Base-by-base conservation (phyloP, 345 rosid genomes). In the Eucalyptus globulus region DNA sequence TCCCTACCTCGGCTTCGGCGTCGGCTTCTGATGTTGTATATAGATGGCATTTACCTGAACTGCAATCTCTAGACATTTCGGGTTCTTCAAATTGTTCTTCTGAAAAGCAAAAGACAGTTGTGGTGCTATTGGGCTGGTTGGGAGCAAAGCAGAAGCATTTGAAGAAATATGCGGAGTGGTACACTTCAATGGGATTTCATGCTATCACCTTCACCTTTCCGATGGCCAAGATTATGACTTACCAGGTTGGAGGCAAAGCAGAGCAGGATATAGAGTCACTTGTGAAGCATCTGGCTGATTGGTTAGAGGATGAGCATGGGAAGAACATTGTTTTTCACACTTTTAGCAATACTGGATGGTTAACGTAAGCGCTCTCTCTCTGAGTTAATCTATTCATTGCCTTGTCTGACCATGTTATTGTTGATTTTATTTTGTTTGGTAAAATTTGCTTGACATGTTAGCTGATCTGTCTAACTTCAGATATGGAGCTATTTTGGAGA, bases 281-380 rank as follows among this genome's bases (percentile, higher is more conserved):
- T 91, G 99, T 95, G 89, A 93, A 95, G 91, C 99, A 98, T 90
- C 91, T 98, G 93, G 94, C 94, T 88, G 99, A 93, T 88, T 98
- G 99, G 98, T 89, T 98, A 92, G 99, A 98, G 90, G 99, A 94
- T 86, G 98, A 97, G 90, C 93, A 90, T 14, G 97, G 95, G 81
- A 96, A 95, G 91, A 97, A 94, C 90, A 92, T 98, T 22, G 96
- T 98, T 90, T 98, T 98, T 91, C 99, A 98, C 93, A 98, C 99
- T 72, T 98, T 98, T 89, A 97, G 99, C 94, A 98, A 98, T 89
- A 98, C 99, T 5, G 99, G 99, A 88, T 98, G 99, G 99, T 90
- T 98, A 90, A 97, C 94, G 99, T 97, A 90, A 96, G 97, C 54
- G 58, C 87, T 87, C 88, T 76, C 83, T 37, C 15, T 76, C 27